Base-by-base conservation (phyloP, 257 asterid species). In the Leonotis leonurus region DNA sequence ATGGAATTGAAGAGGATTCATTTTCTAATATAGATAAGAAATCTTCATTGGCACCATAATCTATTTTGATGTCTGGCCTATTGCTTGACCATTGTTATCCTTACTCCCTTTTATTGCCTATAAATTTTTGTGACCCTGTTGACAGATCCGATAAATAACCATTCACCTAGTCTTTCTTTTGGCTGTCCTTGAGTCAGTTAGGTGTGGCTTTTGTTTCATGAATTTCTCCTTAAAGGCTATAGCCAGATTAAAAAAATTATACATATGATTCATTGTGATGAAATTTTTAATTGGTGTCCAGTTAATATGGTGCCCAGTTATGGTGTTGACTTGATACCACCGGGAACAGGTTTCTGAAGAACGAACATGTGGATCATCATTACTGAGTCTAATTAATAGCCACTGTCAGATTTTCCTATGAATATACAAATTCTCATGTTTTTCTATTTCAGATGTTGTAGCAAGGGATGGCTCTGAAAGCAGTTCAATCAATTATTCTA, bases 401-500 rank as follows among this genome's bases (percentile, higher is more conserved):
- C 27, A 12, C 26, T 20, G 20, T 37, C 39, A 37, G 33, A 26
- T 6, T 71, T 64, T 56, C 12, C 4, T 60, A 11, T 53, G 22
- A 43, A 25, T 9, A 6, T 36, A 1, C 46, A 20, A 8, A 5
- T 46, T 45, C 51, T 36, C 27, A 36, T 37, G 26, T 68, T 45
- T 3, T 46, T 67, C 71, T 73, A 25, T 50, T 60, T 66, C 66
- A 45, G 11, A 68, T 41, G 57, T 17, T 54, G 51, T 60, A 79
- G 81, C 55, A 21, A 73, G 77, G 75, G 71, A 67, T 56, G 76
- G 69, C 61, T 50, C 91, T 65, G 95, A 77, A 70, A 61, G 73
- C 70, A 58, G 69, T 62, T 68, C 72, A 72, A 45, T 72, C 63
- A 51, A 49, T 45, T 73, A 79, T 71, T 82, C 82, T 25, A 70